Evolutionary conservation across 139 green algal species (phyloP).

Genomic region (Nannochloris sp.): DNA sequence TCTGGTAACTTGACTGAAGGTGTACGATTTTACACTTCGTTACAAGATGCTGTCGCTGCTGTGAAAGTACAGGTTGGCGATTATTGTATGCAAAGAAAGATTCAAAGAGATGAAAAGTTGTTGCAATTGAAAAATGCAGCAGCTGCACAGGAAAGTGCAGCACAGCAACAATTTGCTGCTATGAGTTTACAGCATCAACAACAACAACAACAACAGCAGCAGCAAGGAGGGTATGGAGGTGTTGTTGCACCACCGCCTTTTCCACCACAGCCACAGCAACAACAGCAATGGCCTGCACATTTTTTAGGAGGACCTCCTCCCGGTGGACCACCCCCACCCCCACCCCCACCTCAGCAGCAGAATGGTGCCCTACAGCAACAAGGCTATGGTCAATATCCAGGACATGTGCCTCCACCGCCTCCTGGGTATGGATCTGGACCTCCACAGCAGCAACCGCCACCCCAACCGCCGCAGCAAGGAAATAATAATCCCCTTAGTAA

Average conservation of each 20-base stretch:
- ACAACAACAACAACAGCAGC: constrained; percentile 1
- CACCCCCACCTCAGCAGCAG: constrained; percentile 3
- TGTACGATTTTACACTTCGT: constrained; percentile 77
- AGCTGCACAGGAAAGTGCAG: neutral
- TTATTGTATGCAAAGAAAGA: neutral
- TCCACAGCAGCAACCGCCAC: no score
- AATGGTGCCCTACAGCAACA: neutral
- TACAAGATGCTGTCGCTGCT: constrained; percentile 57
- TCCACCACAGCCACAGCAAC: neutral
- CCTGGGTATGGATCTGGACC: no score
- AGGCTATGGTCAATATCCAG: no score
- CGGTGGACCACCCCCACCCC: neutral
- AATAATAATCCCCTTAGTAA: constrained; percentile 3
- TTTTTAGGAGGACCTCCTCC: neutral
- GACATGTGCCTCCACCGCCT: no score
- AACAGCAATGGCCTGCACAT: neutral
- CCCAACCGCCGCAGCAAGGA: constrained; percentile 2
- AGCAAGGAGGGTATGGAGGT: neutral
- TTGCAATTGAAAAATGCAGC: neutral
- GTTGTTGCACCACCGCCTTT: neutral
- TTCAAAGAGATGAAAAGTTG: neutral
- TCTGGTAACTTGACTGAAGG: constrained; percentile 70
- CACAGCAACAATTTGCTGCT: neutral
- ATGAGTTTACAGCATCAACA: neutral
- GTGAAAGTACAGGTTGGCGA: constrained; percentile 7